phyloP scores from a whole-genome alignment of 208 protist species.

The Wallacemonas sp. region DNA sequence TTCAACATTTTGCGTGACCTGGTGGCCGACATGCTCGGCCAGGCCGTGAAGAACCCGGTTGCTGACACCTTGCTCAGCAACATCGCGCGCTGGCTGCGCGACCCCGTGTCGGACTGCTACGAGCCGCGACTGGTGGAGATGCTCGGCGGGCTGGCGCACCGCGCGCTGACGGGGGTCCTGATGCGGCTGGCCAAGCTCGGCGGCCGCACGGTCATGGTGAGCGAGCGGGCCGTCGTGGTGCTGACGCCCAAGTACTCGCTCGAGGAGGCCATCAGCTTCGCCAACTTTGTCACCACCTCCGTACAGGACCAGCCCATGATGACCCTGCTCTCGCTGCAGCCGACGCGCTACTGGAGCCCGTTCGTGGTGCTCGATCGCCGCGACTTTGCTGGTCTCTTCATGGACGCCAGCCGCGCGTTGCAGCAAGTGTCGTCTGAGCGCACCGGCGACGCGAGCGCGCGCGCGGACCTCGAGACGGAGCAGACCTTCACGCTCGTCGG shows the following conservation, averaged over 20 bases:
- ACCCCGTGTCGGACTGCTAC: slow-evolving; percentile 77
- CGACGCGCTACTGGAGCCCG: slow-evolving; percentile 81
- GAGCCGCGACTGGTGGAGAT: slow-evolving; percentile 85
- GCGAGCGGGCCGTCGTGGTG: slow-evolving; percentile 69
- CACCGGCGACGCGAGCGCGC: slow-evolving; percentile 27
- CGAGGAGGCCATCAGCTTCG: slow-evolving; percentile 79
- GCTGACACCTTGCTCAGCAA: slow-evolving; percentile 78
- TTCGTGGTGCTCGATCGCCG: slow-evolving; percentile 68
- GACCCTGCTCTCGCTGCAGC: slow-evolving; percentile 74
- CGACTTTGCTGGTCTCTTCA: slow-evolving; percentile 66
- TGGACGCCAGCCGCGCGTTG: slow-evolving; percentile 44
- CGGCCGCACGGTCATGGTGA: slow-evolving; percentile 80
- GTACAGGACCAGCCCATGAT: slow-evolving; percentile 91
- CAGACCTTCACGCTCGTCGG: slow-evolving; percentile 53
- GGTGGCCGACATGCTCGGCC: slow-evolving; percentile 78
- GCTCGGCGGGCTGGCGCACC: slow-evolving; percentile 72
- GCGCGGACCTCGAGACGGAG: slow-evolving; percentile 32
- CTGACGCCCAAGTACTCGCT: slow-evolving; percentile 81
- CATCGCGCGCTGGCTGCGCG: slow-evolving; percentile 86
- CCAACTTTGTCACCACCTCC: slow-evolving; percentile 70
- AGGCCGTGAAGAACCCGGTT: slow-evolving; percentile 60
- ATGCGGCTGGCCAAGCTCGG: slow-evolving; percentile 86
- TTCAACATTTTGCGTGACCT: slow-evolving; percentile 91
- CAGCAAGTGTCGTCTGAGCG: not conserved
- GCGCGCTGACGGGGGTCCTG: slow-evolving; percentile 76